Conservation (phyloP, 441 rosid genomes). For the Pelargonium cotyledonis region DNA sequence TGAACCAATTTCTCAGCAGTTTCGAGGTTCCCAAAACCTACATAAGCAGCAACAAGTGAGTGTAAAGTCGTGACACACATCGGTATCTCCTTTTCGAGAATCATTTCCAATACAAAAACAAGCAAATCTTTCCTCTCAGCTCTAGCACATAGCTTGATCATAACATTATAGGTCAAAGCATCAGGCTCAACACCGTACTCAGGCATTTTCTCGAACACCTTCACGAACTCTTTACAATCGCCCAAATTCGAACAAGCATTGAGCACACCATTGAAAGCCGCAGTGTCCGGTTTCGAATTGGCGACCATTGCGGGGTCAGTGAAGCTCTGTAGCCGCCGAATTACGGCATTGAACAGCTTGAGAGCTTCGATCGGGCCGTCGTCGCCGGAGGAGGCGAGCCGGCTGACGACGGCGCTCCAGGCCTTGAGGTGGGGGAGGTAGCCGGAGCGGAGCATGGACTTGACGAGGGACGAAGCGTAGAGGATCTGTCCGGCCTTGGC, state of each 20-base stretch:
- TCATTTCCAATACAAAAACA: conserved; percentile 69
- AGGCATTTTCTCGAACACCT: conserved; percentile 65
- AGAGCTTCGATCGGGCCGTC: conserved; percentile 63
- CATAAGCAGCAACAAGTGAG: conserved; percentile 87
- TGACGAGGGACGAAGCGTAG: conserved; percentile 63
- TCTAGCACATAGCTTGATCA: conserved; percentile 81
- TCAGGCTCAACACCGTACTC: conserved; percentile 65
- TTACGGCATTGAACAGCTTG: conserved; percentile 49
- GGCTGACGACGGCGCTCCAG: conserved; percentile 75
- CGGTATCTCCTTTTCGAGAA: conserved; percentile 44
- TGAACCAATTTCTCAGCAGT: conserved; percentile 74
- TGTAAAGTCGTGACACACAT: conserved; percentile 74
- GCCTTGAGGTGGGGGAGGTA: conserved; percentile 86
- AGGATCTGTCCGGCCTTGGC: conserved; percentile 63
- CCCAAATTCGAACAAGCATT: conserved; percentile 89
- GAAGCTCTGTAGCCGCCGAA: conserved; percentile 43
- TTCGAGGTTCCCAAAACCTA: conserved; percentile 74
- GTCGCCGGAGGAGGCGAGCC: conserved; percentile 54
- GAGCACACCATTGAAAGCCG: conserved; percentile 73
- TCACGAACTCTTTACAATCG: conserved; percentile 46
- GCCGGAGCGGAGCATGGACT: conserved; percentile 87
- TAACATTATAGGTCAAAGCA: conserved; percentile 63
- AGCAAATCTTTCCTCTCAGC: conserved; percentile 62
- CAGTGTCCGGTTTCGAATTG: conserved; percentile 73
- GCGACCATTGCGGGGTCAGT: conserved; percentile 41